Conservation (phyloP, 2,329 filamentous ascomycete species). For the Elsinoe fawcettii region DNA sequence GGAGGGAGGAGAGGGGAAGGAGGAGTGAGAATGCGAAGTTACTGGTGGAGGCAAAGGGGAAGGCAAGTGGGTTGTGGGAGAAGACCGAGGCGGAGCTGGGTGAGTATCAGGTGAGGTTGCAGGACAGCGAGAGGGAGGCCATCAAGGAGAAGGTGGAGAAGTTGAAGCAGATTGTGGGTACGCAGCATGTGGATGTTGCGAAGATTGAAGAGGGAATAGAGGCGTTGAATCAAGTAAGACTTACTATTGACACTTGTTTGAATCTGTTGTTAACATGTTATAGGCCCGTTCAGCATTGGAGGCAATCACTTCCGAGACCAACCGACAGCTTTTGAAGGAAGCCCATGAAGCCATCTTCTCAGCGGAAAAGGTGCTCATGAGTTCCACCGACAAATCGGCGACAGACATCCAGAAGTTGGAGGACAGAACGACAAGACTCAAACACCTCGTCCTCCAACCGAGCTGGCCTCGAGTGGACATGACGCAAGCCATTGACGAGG, state of each 20-base stretch:
- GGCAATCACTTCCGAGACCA: conserved; percentile 21
- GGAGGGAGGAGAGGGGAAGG: conserved; percentile 22
- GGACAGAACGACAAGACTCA: conserved; percentile 24
- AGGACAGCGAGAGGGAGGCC: conserved; percentile 21
- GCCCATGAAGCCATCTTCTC: conserved; percentile 32
- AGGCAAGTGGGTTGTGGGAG: conserved; percentile 23
- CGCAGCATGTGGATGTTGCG: conserved; percentile 20
- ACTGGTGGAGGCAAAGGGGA: conserved; percentile 20
- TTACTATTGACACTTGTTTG: not conserved
- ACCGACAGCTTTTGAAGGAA: conserved; percentile 26
- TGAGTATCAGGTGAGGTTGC: conserved; percentile 26
- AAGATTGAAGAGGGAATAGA: conserved; percentile 21
- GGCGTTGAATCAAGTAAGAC: conserved; percentile 21
- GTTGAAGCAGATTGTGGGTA: conserved; percentile 24
- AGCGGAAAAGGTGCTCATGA: conserved; percentile 28
- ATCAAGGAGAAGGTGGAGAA: conserved; percentile 25
- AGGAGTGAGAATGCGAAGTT: conserved; percentile 11
- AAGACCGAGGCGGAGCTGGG: conserved; percentile 23
- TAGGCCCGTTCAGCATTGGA: conserved; percentile 23
- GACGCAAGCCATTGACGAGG: conserved; percentile 24
- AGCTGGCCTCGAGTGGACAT: conserved; percentile 28
- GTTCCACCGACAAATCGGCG: conserved; percentile 16
- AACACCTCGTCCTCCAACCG: conserved; percentile 27
- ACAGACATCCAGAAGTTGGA: conserved; percentile 23
- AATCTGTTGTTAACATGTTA: not conserved